A percentile compares a stretch with the other conserved stretches of the same genome.
These are phyloP conservation scores for Macrophomina pseudophaseolina DNA, from an alignment of 2,329 filamentous ascomycete genomes.

Conservation along the genomic window DNA sequence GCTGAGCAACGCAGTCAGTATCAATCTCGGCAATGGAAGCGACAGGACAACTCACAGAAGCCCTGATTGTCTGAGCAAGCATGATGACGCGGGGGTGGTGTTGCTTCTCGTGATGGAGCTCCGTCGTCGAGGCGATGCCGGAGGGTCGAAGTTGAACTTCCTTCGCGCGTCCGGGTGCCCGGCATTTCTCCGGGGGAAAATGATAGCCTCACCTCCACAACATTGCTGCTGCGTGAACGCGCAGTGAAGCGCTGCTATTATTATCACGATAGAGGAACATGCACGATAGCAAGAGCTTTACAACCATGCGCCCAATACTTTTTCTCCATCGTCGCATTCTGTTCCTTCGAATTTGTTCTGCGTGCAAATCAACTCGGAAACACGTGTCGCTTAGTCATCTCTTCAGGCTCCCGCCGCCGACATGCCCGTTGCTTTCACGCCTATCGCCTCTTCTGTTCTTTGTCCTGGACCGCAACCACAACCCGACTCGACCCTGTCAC, in stretches of 20 bases:
- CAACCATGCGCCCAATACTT: not conserved
- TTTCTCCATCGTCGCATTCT: not conserved
- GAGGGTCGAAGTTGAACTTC: slow-evolving; percentile 25
- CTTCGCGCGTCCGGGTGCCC: slow-evolving; percentile 19
- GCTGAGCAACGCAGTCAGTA: slow-evolving; percentile 47
- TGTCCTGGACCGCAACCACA: slow-evolving; percentile 15
- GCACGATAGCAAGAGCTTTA: not conserved
- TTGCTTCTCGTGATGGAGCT: slow-evolving; percentile 26
- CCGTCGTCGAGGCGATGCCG: slow-evolving; percentile 29
- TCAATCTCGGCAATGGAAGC: not conserved
- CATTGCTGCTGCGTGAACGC: not conserved
- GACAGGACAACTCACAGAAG: slow-evolving; percentile 55
- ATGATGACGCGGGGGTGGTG: slow-evolving; percentile 49
- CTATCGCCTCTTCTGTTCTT: slow-evolving; percentile 16
- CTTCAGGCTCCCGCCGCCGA: not conserved
- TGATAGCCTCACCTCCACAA: not conserved
- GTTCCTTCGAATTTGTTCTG: not conserved
- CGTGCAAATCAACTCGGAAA: not conserved
- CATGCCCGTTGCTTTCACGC: not conserved
- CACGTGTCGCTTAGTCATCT: slow-evolving; percentile 8
- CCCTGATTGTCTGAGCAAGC: slow-evolving; percentile 66
- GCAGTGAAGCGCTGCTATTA: not conserved
- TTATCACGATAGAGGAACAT: not conserved
- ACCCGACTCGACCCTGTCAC: not conserved
- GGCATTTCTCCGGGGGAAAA: not conserved